These are phyloP conservation scores for Coffea canephora DNA, from an alignment of 257 asterid genomes.

Conservation along the genomic window DNA sequence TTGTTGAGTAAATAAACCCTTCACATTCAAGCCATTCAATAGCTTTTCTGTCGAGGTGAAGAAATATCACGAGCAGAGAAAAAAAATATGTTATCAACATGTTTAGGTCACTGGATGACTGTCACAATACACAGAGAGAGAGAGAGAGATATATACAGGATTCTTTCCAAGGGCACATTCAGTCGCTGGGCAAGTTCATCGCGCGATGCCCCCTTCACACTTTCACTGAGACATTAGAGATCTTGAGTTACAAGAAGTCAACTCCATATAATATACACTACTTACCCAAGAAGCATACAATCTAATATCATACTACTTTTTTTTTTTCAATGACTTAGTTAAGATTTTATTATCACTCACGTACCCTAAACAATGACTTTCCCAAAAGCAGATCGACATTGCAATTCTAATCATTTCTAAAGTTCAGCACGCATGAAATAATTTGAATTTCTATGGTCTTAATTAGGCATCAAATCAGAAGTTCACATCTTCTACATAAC, in stretches of 20 bases:
- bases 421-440: background rate
- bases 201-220: conserved; percentile 61
- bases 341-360: background rate
- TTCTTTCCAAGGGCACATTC: conserved; percentile 46
- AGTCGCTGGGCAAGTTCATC: conserved; percentile 52
- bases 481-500: background rate
- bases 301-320: background rate
- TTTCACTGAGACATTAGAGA: conserved; percentile 43
- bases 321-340: background rate
- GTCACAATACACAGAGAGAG: conserved; percentile 3
- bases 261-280: background rate
- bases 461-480: background rate
- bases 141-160: conserved; percentile 44
- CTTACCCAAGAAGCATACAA: background rate
- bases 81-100: conserved; percentile 5
- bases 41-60: conserved; percentile 51
- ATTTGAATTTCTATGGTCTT: background rate
- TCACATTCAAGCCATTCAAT: conserved; percentile 59
- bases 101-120: background rate
- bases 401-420: background rate
- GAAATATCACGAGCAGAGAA: conserved; percentile 11
- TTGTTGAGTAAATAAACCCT: conserved; percentile 66
- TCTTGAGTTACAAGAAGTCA: background rate
- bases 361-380: background rate
- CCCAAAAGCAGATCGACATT: background rate